phyloP scores from a whole-genome alignment of 1,139 yeast genomes.

The Hansenula sp. region DNA sequence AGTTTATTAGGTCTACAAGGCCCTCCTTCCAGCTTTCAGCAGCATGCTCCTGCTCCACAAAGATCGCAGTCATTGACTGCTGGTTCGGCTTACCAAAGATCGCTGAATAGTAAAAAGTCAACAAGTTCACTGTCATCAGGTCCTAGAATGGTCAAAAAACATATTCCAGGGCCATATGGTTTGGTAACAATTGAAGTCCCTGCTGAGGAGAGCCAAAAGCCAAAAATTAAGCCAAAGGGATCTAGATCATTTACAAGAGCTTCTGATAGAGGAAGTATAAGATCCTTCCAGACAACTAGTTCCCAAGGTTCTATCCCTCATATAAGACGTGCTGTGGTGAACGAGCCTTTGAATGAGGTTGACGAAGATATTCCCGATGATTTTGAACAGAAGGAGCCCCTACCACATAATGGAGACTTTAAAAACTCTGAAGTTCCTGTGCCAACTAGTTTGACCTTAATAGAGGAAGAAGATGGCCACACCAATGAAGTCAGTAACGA shows the following conservation, averaged over 20 bases:
- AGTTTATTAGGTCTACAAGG: constrained; percentile 19
- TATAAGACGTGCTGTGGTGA: constrained; percentile 1
- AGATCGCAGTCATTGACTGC: constrained; percentile 15
- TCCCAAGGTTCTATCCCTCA: constrained; percentile 2
- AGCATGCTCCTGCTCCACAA: background rate
- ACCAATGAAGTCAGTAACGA: constrained; percentile 18
- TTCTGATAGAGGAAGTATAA: constrained; percentile 8
- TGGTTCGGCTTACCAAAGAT: constrained; percentile 1
- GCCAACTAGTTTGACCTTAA: constrained; percentile 7
- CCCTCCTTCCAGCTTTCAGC: constrained; percentile 13
- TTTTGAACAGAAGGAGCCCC: constrained; percentile 2
- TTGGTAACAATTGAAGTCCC: constrained; percentile 42
- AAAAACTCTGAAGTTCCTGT: background rate
- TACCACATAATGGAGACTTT: background rate
- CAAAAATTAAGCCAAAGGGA: constrained; percentile 1
- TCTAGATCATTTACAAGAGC: constrained; percentile 5
- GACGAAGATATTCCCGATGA: constrained; percentile 2
- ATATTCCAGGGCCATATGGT: constrained; percentile 45
- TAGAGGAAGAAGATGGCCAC: constrained; percentile 14
- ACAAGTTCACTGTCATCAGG: constrained; percentile 8
- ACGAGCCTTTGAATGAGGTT: constrained; percentile 4
- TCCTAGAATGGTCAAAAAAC: constrained; percentile 34
- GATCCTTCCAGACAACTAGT: constrained; percentile 14
- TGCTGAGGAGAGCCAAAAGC: constrained; percentile 22
- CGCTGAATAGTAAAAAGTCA: constrained; percentile 7